Base-by-base conservation (phyloP, 768 basidiomycete species). In the Pisolithus sp. region DNA sequence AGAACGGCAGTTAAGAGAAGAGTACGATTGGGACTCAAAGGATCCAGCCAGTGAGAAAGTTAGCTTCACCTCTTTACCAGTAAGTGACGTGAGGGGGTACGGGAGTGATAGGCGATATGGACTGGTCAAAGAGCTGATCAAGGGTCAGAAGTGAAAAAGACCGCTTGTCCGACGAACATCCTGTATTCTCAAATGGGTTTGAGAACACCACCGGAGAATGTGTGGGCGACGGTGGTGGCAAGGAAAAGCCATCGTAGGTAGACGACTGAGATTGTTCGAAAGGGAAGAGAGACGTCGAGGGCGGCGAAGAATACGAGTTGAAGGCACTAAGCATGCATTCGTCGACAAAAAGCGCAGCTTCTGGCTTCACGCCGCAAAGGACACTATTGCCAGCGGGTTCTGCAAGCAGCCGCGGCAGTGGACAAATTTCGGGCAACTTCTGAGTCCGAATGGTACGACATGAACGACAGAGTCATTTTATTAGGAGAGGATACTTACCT, bases 311-410 rank as follows among this genome's bases (percentile, higher is more conserved):
- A 24, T 53, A 42, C 0, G 48, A 6, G 12, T 54, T 57, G 50
- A 60, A 59, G 46, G 57, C 38, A 21, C 57, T 54, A 17, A 67
- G 41, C 15, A 70, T 31, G 45, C 55, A 68, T 3, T 64, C 59
- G 36, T 68, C 56, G 46, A 58, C 58, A 28, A 66, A 68, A 15
- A 50, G 52, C 31, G 53, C 53, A 4, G 68, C 62, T 21, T 63
- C 64, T n/a, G 65, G 62, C 45, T 62, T 69, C 40, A 69, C 49
- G n/a, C 64, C 68, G 31, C 60, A 53, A 46, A 68, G 61, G 44
- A 58, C 34, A 7, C 42, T 68, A 24, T 54, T 31, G 18, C 44
- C 53, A 17, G 54, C 66, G 0, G 68, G 64, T 2, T 10, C 23
- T 48, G 61, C 7, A 6, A 26, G 39, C 67, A 59, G 26, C 12